phyloP scores from a whole-genome alignment of 768 basidiomycete genomes.

The Tulasnella sp. region DNA sequence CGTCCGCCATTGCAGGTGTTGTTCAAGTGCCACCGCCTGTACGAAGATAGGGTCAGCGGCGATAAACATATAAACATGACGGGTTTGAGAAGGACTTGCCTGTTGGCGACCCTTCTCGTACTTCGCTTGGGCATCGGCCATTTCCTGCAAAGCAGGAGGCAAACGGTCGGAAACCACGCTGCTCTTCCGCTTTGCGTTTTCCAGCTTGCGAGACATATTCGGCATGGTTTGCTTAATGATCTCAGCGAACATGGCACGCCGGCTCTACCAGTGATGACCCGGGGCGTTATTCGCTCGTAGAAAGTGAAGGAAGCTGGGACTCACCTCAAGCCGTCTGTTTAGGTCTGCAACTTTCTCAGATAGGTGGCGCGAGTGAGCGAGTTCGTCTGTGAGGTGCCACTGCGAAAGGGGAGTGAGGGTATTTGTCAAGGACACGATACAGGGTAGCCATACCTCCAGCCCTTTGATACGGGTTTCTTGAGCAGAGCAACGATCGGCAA shows the following conservation, averaged over 20 bases:
- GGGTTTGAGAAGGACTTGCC: background rate
- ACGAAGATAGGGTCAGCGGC: background rate
- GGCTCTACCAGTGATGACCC: background rate
- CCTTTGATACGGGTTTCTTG: conserved; percentile 2
- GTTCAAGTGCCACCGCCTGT: conserved; percentile 1
- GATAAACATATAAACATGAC: background rate
- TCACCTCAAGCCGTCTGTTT: conserved; percentile 2
- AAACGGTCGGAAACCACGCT: background rate
- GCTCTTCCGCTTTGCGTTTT: background rate
- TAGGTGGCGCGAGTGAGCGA: conserved; percentile 6
- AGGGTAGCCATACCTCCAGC: background rate
- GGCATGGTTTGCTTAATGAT: background rate
- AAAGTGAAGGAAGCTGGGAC: background rate
- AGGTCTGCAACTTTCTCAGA: background rate
- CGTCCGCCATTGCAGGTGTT: conserved; percentile 9
- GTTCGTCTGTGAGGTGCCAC: conserved; percentile 2
- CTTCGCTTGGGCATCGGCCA: background rate
- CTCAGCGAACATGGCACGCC: background rate
- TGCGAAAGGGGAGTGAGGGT: background rate
- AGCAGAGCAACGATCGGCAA: background rate
- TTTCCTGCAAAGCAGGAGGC: background rate
- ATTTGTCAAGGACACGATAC: background rate
- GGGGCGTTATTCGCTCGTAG: background rate
- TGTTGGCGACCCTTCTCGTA: background rate
- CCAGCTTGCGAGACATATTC: conserved; percentile 2